Evolutionary conservation across 2,329 filamentous ascomycete species (phyloP).

Genomic region (Catunica adiposa): DNA sequence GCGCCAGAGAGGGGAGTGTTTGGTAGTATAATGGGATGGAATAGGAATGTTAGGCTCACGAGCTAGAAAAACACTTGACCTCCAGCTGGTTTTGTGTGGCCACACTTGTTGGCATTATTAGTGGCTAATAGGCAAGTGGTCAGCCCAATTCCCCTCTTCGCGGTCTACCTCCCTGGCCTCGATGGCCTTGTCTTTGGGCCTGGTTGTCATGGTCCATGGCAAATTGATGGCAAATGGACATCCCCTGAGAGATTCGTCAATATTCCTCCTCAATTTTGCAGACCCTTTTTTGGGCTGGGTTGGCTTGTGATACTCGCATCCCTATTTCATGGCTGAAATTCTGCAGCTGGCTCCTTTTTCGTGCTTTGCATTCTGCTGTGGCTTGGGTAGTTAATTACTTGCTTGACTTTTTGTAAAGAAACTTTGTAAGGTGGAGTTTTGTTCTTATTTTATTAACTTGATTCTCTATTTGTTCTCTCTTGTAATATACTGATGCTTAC

Average conservation of each 20-base stretch:
- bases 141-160: too few species aligned
- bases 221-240: neutral
- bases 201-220: neutral
- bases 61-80: neutral
- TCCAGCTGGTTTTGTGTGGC: too few species aligned
- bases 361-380: neutral
- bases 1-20: too few species aligned
- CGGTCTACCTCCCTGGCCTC: neutral
- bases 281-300: neutral
- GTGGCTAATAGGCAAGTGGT: too few species aligned
- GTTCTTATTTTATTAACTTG: too few species aligned
- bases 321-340: constrained; percentile 2
- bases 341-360: neutral
- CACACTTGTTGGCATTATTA: too few species aligned
- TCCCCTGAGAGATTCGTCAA: constrained; percentile 1
- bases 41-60: neutral
- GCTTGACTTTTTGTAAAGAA: too few species aligned
- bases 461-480: too few species aligned
- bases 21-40: neutral
- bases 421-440: too few species aligned
- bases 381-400: neutral
- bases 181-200: neutral
- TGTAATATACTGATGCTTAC: too few species aligned
- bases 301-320: constrained; percentile 3
- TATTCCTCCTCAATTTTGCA: constrained; percentile 3